Percentiles rank a stretch among this genome's conserved stretches.
phyloP scores from a whole-genome alignment of 1,139 yeast genomes.

The Pichia sp. region DNA sequence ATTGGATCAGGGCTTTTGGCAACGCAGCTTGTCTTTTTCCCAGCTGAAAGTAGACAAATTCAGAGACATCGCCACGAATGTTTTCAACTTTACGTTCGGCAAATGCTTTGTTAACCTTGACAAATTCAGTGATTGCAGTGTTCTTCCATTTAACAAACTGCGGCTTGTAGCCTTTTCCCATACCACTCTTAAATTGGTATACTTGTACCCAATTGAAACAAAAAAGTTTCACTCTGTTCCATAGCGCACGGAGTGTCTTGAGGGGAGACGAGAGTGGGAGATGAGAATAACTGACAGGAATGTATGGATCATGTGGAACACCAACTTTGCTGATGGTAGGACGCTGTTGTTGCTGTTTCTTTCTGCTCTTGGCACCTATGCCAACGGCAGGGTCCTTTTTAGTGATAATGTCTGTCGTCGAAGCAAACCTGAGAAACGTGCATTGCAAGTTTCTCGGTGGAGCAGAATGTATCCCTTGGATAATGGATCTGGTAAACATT shows the following conservation, averaged over 20 bases:
- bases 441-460: background rate
- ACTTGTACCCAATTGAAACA: conserved; percentile 64
- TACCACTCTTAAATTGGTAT: conserved; percentile 58
- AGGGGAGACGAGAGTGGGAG: conserved; percentile 43
- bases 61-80: conserved; percentile 44
- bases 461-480: conserved; percentile 1
- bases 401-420: conserved; percentile 15
- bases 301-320: conserved; percentile 43
- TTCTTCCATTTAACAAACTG: conserved; percentile 70
- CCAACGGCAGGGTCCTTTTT: conserved; percentile 18
- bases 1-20: conserved; percentile 60
- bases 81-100: conserved; percentile 46
- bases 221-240: conserved; percentile 49
- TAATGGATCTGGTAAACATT: conserved; percentile 7
- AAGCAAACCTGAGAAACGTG: conserved; percentile 13
- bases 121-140: conserved; percentile 62
- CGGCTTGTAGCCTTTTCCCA: conserved; percentile 52
- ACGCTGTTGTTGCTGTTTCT: conserved; percentile 24
- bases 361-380: conserved; percentile 17
- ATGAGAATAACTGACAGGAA: conserved; percentile 46
- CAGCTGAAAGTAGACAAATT: conserved; percentile 62
- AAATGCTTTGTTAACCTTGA: conserved; percentile 64
- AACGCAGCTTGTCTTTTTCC: conserved; percentile 47
- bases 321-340: conserved; percentile 38
- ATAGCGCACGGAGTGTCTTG: conserved; percentile 35